Conservation (phyloP, 2,329 filamentous ascomycete species). For the Pseudonectria buxi region DNA sequence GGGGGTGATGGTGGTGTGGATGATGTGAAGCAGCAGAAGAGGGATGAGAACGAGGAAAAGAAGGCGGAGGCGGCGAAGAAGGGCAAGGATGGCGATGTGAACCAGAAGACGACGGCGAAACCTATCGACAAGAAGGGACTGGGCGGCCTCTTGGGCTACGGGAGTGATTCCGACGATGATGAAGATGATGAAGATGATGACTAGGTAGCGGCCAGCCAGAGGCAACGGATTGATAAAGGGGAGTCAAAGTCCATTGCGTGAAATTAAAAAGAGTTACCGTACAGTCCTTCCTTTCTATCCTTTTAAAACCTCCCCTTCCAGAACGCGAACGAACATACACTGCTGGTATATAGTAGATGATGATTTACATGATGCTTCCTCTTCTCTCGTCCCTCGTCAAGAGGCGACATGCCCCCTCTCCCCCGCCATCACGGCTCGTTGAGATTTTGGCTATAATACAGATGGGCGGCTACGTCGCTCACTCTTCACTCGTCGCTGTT, state of each 20-base stretch:
- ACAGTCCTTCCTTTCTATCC: slow-evolving; percentile 13
- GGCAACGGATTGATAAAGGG: slow-evolving; percentile 3
- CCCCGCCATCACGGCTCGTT: too few relatives aligned
- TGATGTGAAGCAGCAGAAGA: slow-evolving; percentile 9
- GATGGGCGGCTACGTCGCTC: slow-evolving; percentile 1
- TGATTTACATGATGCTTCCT: slow-evolving; percentile 15
- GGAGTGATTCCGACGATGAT: slow-evolving; percentile 39
- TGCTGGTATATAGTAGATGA: slow-evolving; percentile 14
- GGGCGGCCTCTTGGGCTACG: slow-evolving; percentile 46
- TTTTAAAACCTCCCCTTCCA: slow-evolving; percentile 3
- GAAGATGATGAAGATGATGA: slow-evolving; percentile 32
- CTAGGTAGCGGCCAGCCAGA: background rate
- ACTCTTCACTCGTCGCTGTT: slow-evolving; percentile 27
- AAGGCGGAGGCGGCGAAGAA: slow-evolving; percentile 9
- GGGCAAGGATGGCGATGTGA: slow-evolving; percentile 3
- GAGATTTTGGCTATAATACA: slow-evolving; percentile 13
- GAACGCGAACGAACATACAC: background rate
- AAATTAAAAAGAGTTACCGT: slow-evolving; percentile 10
- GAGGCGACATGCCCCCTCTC: slow-evolving; percentile 2
- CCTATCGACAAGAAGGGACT: slow-evolving; percentile 20
- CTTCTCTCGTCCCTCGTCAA: slow-evolving; percentile 8
- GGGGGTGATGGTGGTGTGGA: slow-evolving; percentile 6
- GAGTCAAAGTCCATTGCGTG: slow-evolving; percentile 13
- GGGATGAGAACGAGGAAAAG: slow-evolving; percentile 9
- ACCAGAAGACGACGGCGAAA: slow-evolving; percentile 2